These are phyloP conservation scores for Talaromyces sp. DNA, from an alignment of 2,329 filamentous ascomycete genomes.

Conservation along the genomic window DNA sequence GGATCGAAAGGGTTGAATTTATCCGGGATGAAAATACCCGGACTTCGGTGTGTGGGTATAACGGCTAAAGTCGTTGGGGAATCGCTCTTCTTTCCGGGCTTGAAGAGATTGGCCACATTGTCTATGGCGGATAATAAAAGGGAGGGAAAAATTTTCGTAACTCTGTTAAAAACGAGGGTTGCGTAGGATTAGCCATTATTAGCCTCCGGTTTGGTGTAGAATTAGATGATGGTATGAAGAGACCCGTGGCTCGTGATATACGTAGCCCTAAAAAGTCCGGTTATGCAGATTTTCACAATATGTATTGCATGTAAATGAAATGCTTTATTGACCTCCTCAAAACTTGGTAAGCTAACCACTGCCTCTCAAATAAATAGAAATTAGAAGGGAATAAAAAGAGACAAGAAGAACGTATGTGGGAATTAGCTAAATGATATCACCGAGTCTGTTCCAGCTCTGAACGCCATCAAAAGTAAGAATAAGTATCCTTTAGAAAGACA, in stretches of 20 bases:
- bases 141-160: not conserved
- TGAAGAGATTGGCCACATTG: not conserved
- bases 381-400: not conserved
- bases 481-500: not conserved
- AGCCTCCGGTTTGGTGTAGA: not conserved
- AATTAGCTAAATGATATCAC: not conserved
- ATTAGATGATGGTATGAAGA: too few species aligned
- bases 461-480: not conserved
- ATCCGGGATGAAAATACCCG: not conserved
- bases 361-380: not conserved
- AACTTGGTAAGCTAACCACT: not conserved
- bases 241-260: not conserved
- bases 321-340: not conserved
- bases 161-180: not conserved
- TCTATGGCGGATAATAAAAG: not conserved
- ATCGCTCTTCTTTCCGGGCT: not conserved
- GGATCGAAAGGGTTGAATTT: not conserved
- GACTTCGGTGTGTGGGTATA: not conserved
- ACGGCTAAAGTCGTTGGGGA: not conserved
- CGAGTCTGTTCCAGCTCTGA: not conserved
- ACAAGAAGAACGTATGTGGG: slow-evolving; percentile 8
- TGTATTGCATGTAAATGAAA: not conserved
- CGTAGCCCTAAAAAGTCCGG: not conserved
- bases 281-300: not conserved
- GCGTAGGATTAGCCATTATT: not conserved